These are phyloP conservation scores for Hibiscus trionum DNA, from an alignment of 345 rosid species.

Conservation along the genomic window DNA sequence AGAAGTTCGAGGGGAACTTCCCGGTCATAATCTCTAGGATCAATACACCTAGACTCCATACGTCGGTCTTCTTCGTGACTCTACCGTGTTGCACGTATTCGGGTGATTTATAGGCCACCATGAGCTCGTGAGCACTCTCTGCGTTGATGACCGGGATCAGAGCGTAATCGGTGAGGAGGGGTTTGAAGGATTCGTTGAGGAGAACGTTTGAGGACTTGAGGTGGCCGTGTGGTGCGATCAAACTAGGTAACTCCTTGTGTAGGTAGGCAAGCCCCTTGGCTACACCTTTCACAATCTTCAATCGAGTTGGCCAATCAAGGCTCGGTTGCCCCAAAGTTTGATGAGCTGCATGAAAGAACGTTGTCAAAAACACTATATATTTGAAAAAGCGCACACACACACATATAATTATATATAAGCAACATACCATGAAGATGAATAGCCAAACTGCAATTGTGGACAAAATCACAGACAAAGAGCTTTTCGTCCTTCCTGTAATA, in stretches of 20 bases:
- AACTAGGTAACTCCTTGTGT: slow-evolving; percentile 56
- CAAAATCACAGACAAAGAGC: no score
- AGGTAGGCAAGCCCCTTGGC: slow-evolving; percentile 62
- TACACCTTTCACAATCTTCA: slow-evolving; percentile 63
- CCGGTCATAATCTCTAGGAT: slow-evolving; percentile 75
- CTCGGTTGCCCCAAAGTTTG: no score
- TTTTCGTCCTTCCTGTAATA: no score
- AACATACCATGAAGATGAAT: no score
- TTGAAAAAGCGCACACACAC: no score
- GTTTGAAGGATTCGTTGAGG: slow-evolving; percentile 41
- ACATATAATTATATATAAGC: no score
- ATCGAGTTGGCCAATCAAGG: no score
- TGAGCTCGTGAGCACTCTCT: slow-evolving; percentile 73
- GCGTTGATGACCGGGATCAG: slow-evolving; percentile 69
- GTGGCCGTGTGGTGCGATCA: slow-evolving; percentile 81
- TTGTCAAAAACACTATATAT: no score
- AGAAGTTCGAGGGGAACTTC: slow-evolving; percentile 46
- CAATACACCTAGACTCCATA: slow-evolving; percentile 70
- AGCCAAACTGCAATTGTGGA: no score
- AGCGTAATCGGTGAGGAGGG: slow-evolving; percentile 65
- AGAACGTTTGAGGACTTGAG: slow-evolving; percentile 84
- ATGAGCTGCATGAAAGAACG: no score
- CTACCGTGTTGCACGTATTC: slow-evolving; percentile 53
- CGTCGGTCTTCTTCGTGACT: slow-evolving; percentile 79
- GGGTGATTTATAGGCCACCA: slow-evolving; percentile 89